These are phyloP conservation scores for Xylaria scruposa DNA, from an alignment of 495 filamentous ascomycete species.

Conservation along the genomic window DNA sequence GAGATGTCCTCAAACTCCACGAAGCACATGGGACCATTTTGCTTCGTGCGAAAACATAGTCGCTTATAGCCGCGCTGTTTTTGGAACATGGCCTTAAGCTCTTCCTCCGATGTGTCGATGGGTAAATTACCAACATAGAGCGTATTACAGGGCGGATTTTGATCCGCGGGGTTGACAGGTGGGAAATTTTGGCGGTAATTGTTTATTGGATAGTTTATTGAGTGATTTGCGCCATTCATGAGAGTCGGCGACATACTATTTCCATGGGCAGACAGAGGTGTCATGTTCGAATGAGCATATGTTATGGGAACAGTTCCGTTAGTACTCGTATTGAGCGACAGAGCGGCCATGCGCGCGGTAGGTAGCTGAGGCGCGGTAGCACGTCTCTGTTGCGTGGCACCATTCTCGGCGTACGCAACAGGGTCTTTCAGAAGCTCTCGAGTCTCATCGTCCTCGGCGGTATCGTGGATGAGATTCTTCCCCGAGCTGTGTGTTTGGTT, in stretches of 20 bases:
- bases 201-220: constrained; percentile 60
- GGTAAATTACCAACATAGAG: constrained; percentile 97
- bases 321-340: constrained; percentile 68
- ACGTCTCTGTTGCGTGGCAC: constrained; percentile 66
- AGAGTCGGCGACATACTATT: constrained; percentile 67
- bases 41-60: constrained; percentile 96
- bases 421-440: constrained; percentile 84
- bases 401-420: constrained; percentile 82
- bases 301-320: constrained; percentile 55
- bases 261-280: constrained; percentile 54
- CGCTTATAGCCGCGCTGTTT: constrained; percentile 96
- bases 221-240: constrained; percentile 52
- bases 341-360: constrained; percentile 69
- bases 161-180: constrained; percentile 92
- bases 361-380: constrained; percentile 79
- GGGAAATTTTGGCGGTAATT: constrained; percentile 73
- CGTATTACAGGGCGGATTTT: constrained; percentile 98
- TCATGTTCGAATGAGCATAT: constrained; percentile 54
- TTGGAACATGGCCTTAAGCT: constrained; percentile 92
- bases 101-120: constrained; percentile 92
- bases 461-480: constrained; percentile 85
- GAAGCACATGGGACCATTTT: constrained; percentile 98
- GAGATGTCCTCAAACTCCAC: constrained; percentile 97
- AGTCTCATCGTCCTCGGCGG: constrained; percentile 80
- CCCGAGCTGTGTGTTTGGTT: constrained; percentile 75